Base-by-base conservation (phyloP, 192 early-diverging fungal genomes). In the Umbelopsis vinacea region DNA sequence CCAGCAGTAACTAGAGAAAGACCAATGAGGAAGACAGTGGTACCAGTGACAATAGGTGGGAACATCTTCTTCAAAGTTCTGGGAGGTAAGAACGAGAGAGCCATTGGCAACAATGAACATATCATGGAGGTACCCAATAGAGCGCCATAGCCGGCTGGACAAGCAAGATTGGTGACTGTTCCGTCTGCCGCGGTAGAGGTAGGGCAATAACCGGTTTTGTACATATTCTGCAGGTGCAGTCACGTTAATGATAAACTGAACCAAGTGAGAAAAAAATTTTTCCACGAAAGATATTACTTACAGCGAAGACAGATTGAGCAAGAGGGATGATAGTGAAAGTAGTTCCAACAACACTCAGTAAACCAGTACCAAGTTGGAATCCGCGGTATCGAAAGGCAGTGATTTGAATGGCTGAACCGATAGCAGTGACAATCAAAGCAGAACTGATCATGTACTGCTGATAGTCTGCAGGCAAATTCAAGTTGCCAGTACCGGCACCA, bases 11-110 rank as follows among this genome's bases (percentile, higher is more conserved):
- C 77, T 5, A 87, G 69, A 15, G 77, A 72, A 6, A 79, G 74
- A 11, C 85, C 85, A 33, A 87, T 85, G 68, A 87, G 50, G 50
- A 83, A 71, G 21, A 87, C 74, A 3, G 82, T 83, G 26, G 75
- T 76, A 71, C 85, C 85, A 19, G 86, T 85, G 11, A 87, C 85
- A 72, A 87, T 81, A 24, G 86, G 86, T 19, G 85, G 85, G 57
- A 87, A 87, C 67, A 87, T 63, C 48, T 74, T 81, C 69, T 84
- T 81, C 40, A 87, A 55, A 0, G 76, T 66, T 21, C 74, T 76
- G 43, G 79, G 84, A 53, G 85, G 85, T 35, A 87, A 15, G 37
- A 85, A 84, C 7, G 83, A 85, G 14, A 87, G 60, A 8, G 57
- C 26, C 33, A 87, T 82, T 4, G 77, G 77, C 45, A 87, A 60